Evolutionary conservation across 192 early-diverging fungal genomes (phyloP).

Genomic region (Phlyctochytrium planicorne): DNA sequence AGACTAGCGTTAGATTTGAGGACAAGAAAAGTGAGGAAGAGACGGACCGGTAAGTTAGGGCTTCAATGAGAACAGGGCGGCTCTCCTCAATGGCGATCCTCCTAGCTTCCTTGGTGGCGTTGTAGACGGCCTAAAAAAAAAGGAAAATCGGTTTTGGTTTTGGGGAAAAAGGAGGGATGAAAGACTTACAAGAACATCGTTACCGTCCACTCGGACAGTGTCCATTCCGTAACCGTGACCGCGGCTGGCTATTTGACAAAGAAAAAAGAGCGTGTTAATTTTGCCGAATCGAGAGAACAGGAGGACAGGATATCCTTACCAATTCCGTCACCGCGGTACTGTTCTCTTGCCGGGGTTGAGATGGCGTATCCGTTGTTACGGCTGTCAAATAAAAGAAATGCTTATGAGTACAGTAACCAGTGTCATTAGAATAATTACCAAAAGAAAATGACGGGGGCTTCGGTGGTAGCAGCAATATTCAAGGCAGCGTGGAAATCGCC

Average conservation of each 20-base stretch:
- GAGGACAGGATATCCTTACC: constrained; percentile 28
- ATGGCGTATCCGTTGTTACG: constrained; percentile 99
- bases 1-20: not conserved
- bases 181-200: constrained; percentile 76
- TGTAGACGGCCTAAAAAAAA: constrained; percentile 79
- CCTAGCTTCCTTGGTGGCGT: constrained; percentile 82
- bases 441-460: constrained; percentile 90
- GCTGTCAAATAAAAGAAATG: constrained; percentile 38
- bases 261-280: constrained; percentile 7
- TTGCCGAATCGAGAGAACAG: too few species aligned
- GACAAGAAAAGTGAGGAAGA: constrained; percentile 6
- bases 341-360: constrained; percentile 90
- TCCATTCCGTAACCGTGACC: constrained; percentile 97
- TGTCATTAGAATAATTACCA: constrained; percentile 56
- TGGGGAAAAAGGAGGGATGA: constrained; percentile 3
- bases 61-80: constrained; percentile 92
- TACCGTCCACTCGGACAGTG: constrained; percentile 96
- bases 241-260: constrained; percentile 60
- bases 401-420: not conserved
- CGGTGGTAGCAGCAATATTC: constrained; percentile 94
- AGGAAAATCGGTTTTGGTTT: not conserved
- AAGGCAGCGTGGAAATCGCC: constrained; percentile 97
- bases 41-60: constrained; percentile 89
- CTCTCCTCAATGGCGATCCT: constrained; percentile 76
- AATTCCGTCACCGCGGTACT: constrained; percentile 98